Evolutionary conservation across 495 filamentous ascomycete species (phyloP).

Genomic region (Thozetella sp.): DNA sequence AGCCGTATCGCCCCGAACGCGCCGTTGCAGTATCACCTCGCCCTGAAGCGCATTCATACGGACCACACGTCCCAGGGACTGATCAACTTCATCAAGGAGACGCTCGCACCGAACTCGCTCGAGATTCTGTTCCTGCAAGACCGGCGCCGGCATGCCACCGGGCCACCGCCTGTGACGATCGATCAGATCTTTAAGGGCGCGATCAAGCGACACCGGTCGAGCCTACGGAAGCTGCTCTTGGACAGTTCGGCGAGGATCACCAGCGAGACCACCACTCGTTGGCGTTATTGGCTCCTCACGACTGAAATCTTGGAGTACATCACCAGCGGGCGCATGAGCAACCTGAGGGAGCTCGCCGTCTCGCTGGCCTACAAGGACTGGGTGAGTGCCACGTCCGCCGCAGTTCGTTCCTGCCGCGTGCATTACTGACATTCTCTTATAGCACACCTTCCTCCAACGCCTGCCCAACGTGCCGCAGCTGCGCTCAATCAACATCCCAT

Average conservation of each 20-base stretch:
- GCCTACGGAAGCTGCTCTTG: conserved; percentile 76
- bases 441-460: conserved; percentile 89
- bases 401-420: conserved; percentile 4
- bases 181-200: conserved; percentile 76
- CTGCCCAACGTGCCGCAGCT: conserved; percentile 77
- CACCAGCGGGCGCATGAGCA: conserved; percentile 80
- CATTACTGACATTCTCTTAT: conserved; percentile 13
- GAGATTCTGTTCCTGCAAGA: conserved; percentile 88
- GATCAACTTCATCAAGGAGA: conserved; percentile 83
- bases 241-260: conserved; percentile 62
- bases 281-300: conserved; percentile 77
- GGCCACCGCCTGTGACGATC: conserved; percentile 58
- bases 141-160: conserved; percentile 48
- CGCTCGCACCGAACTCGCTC: conserved; percentile 81
- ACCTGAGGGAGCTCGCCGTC: conserved; percentile 74
- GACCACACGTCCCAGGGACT: conserved; percentile 77
- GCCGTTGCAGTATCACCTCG: conserved; percentile 65
- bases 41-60: conserved; percentile 80
- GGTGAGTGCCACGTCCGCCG: conserved; percentile 55
- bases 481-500: conserved; percentile 76
- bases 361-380: conserved; percentile 83
- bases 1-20: conserved; percentile 11
- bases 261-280: conserved; percentile 36
- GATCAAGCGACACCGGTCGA: conserved; percentile 70
- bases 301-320: conserved; percentile 77